Base-by-base conservation (phyloP, 2,329 filamentous ascomycete genomes). In the Colletotrichum camelliae region DNA sequence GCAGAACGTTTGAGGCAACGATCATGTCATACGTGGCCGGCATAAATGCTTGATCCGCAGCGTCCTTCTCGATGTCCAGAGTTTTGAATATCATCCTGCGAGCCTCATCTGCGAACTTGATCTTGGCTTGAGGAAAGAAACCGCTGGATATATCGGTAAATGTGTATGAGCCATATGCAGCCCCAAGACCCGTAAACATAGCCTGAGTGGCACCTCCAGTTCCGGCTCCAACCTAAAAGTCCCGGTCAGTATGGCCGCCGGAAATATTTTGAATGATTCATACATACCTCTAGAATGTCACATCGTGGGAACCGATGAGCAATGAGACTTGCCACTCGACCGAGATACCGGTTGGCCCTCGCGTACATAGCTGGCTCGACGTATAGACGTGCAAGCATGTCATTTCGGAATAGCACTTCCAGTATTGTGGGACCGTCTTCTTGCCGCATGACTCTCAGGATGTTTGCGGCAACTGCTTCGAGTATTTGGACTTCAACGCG, bases 151-250 rank as follows among this genome's bases (percentile, higher is more conserved):
- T 74, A 60, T 81, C 80, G 13, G 80, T 81, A 61, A 78, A 82
- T 2, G 71, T 78, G 67, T 81, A 81, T 7, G 70, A 75, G 43
- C 48, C 52, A 39, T 70, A 76, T 10, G 62, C 64, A 16, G 66
- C 70, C n/a, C 60, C 62, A 7, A 79, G 37, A 18, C 69, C 69
- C 6, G 64, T 58, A 43, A 79, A 31, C 68, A 79, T 37, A 18
- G 67, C 60, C 8, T 43, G 48, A 43, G 61, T 74, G 39, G 24
- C 72, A 21, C 83, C 83, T 3, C 86, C 88, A 1, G 85, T 88
- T 1, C 87, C 87, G 7, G 85, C 87, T 35, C 87, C 86, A 18
- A 86, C 79, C 80, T 15, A 8, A 86, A 80, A 43, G 85, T 81
- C 7, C 78, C 77, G 77, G 77, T 10, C 83, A 81, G 39, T 81